A percentile compares a stretch with the other conserved stretches of the same genome.
Evolutionary conservation across 129 eudicot genomes (phyloP).

Genomic region (Flaveria trinervia): DNA sequence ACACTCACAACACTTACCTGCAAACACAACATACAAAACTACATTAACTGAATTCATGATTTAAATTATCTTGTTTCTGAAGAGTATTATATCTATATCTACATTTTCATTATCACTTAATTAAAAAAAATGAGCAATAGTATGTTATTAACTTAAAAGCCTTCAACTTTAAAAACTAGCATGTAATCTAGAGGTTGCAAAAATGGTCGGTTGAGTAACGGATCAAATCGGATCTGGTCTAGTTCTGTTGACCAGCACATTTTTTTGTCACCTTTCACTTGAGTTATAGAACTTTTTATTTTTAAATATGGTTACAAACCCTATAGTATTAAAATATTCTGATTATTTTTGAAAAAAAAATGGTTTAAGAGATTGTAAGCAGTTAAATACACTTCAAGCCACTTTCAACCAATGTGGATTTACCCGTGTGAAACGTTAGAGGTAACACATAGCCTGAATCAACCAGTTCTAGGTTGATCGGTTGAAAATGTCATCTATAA

Average conservation of each 20-base stretch:
- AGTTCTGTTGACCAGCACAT: neutral
- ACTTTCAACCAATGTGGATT: neutral
- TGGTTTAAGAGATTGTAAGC: neutral
- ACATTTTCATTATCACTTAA: neutral
- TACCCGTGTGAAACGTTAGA: neutral
- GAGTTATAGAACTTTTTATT: neutral
- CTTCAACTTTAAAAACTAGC: neutral
- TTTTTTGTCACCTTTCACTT: neutral
- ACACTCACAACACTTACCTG: slow-evolving; percentile 98
- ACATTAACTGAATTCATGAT: slow-evolving; percentile 10
- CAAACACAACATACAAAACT: slow-evolving; percentile 28
- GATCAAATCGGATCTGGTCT: neutral
- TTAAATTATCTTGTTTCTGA: neutral
- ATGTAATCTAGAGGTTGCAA: neutral
- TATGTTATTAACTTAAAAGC: neutral
- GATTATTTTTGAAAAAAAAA: neutral
- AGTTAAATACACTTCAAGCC: neutral
- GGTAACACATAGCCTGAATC: neutral
- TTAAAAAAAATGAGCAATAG: neutral
- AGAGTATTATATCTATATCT: neutral
- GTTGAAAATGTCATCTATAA: neutral
- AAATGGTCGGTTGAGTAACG: neutral
- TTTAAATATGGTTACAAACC: neutral
- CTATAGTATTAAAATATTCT: neutral
- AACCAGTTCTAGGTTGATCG: neutral